A percentile compares a stretch with the other conserved stretches of the same genome.
These are phyloP conservation scores for Panus rudis DNA, from an alignment of 768 basidiomycete species.

Conservation along the genomic window DNA sequence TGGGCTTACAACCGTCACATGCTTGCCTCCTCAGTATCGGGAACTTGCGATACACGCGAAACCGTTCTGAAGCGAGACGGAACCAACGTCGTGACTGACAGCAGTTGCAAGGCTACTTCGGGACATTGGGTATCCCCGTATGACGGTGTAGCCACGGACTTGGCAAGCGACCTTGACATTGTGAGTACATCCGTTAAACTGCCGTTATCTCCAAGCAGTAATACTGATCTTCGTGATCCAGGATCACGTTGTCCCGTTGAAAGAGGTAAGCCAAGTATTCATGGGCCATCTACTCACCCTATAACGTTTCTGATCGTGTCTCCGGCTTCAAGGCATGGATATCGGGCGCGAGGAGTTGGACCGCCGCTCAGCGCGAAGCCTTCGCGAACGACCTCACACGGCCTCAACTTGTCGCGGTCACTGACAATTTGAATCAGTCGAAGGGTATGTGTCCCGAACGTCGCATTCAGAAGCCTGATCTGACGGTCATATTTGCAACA, in stretches of 20 bases:
- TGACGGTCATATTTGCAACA: not conserved
- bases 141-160: conserved; percentile 37
- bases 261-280: conserved; percentile 32
- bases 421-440: conserved; percentile 38
- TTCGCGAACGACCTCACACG: conserved; percentile 51
- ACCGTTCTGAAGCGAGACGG: conserved; percentile 29
- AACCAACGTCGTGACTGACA: conserved; percentile 32
- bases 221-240: conserved; percentile 11
- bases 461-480: not conserved
- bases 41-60: conserved; percentile 45
- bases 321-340: conserved; percentile 49
- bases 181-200: conserved; percentile 22
- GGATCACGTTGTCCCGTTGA: conserved; percentile 51
- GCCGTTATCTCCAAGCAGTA: not conserved
- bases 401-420: conserved; percentile 48
- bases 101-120: conserved; percentile 36
- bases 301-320: not conserved
- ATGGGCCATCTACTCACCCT: not conserved
- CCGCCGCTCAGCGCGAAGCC: conserved; percentile 39
- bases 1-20: not conserved
- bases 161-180: conserved; percentile 45
- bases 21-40: conserved; percentile 31
- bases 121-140: conserved; percentile 48
- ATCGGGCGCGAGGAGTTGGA: conserved; percentile 48
- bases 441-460: conserved; percentile 30